These are phyloP conservation scores for Sporothrix schenckii DNA, from an alignment of 2,329 filamentous ascomycete genomes.

Conservation along the genomic window DNA sequence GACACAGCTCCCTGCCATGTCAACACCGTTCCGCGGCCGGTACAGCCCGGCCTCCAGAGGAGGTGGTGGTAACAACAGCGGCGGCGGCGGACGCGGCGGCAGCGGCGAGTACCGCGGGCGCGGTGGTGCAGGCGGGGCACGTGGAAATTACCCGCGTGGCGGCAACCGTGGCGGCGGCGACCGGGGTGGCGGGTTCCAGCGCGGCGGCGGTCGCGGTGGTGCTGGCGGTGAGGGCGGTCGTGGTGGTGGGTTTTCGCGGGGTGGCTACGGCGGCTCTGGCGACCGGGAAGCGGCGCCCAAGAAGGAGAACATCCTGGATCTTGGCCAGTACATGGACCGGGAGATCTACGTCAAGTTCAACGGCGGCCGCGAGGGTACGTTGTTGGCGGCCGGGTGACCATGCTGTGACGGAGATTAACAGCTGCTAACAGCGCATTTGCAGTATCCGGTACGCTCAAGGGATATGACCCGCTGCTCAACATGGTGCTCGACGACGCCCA, in stretches of 20 bases:
- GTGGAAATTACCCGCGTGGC: constrained; percentile 28
- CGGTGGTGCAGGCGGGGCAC: constrained; percentile 26
- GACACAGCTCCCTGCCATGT: constrained; percentile 28
- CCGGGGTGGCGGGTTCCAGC: constrained; percentile 46
- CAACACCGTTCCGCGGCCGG: constrained; percentile 36
- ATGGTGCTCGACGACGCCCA: constrained; percentile 92
- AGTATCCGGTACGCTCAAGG: constrained; percentile 90
- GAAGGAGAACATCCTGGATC: constrained; percentile 97
- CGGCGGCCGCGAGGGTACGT: constrained; percentile 82
- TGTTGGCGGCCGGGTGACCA: too few relatives aligned
- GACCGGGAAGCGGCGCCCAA: constrained; percentile 72
- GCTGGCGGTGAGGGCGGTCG: constrained; percentile 43
- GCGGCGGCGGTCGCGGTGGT: constrained; percentile 48
- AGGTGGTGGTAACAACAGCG: constrained; percentile 27
- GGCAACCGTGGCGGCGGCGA: constrained; percentile 51
- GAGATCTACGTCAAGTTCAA: constrained; percentile 95
- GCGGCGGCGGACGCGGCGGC: constrained; percentile 28
- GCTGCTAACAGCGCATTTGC: not conserved
- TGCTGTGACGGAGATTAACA: not conserved
- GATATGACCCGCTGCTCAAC: constrained; percentile 98
- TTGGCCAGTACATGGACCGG: constrained; percentile 97
- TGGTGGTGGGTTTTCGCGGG: constrained; percentile 31
- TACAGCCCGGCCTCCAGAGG: constrained; percentile 36
- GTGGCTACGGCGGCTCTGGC: constrained; percentile 26
- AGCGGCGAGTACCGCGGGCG: constrained; percentile 22